phyloP scores from a whole-genome alignment of 441 rosid genomes.

The Kokia cookei region DNA sequence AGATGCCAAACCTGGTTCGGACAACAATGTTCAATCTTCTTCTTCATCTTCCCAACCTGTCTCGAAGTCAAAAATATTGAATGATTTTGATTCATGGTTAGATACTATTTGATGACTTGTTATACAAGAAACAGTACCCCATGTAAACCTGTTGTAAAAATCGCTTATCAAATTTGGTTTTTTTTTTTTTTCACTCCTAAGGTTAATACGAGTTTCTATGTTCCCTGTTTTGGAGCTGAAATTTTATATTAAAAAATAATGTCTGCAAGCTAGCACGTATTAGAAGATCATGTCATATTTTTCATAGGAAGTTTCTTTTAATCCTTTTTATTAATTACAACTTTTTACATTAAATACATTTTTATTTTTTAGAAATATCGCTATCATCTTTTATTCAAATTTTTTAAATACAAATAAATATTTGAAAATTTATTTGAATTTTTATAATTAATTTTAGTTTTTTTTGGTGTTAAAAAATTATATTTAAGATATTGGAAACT shows the following conservation, averaged over 20 bases:
- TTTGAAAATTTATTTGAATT: no score
- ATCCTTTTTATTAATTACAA: not conserved
- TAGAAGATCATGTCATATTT: no score
- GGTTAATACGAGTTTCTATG: not conserved
- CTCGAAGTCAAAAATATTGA: slow-evolving; percentile 44
- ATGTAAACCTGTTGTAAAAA: not conserved
- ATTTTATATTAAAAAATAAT: no score
- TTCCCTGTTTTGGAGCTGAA: not conserved
- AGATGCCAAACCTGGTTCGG: not conserved
- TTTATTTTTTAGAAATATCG: no score
- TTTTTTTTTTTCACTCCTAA: not conserved
- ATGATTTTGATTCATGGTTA: slow-evolving; percentile 84
- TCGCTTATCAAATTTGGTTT: not conserved
- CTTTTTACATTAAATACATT: no score
- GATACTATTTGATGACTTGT: slow-evolving; percentile 47
- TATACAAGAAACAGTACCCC: not conserved
- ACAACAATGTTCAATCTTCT: not conserved
- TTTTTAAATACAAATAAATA: no score
- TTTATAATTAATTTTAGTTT: no score
- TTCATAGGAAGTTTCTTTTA: not conserved
- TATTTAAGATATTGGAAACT: no score
- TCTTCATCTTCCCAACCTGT: slow-evolving; percentile 26
- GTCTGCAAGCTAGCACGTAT: no score
- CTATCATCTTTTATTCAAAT: no score
- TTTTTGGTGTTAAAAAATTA: no score